A percentile compares a stretch with the other conserved stretches of the same genome.
These are phyloP conservation scores for Synchytrium microbalum DNA, from an alignment of 371 early-diverging fungal genomes.

Conservation along the genomic window DNA sequence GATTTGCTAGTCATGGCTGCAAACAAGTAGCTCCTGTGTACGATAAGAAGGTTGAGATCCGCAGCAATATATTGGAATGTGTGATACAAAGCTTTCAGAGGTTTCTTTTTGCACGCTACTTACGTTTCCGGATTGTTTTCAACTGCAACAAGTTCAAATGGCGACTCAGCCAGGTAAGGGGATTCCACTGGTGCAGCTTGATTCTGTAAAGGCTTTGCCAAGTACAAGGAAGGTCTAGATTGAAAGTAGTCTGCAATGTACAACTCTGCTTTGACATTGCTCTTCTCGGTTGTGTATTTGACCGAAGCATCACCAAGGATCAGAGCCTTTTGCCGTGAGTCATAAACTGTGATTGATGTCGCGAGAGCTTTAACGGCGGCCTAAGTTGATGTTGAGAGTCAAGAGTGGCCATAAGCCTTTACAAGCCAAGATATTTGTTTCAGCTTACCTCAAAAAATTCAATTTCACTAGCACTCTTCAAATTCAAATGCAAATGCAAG, in stretches of 20 bases:
- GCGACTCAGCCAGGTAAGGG: background rate
- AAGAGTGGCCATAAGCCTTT: too few species aligned
- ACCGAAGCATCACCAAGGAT: background rate
- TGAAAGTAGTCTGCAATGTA: slow-evolving; percentile 11
- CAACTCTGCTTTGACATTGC: slow-evolving; percentile 14
- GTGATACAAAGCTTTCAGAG: too few species aligned
- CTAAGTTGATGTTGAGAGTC: background rate
- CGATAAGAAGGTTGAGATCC: too few species aligned
- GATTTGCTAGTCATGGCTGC: too few species aligned
- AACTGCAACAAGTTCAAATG: background rate
- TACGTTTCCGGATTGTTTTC: background rate
- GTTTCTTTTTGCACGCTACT: too few species aligned
- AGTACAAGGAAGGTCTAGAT: background rate
- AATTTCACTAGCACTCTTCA: too few species aligned
- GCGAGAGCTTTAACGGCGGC: background rate
- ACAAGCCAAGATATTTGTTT: too few species aligned
- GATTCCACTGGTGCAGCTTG: background rate
- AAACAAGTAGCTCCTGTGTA: too few species aligned
- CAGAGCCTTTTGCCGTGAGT: background rate
- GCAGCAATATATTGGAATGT: background rate
- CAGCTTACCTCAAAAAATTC: too few species aligned
- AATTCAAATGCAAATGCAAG: too few species aligned
- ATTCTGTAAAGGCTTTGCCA: background rate
- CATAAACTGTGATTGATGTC: background rate
- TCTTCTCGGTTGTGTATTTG: slow-evolving; percentile 3